These are phyloP conservation scores for Neofusicoccum cordaticola DNA, from an alignment of 2,329 filamentous ascomycete species.

Conservation along the genomic window DNA sequence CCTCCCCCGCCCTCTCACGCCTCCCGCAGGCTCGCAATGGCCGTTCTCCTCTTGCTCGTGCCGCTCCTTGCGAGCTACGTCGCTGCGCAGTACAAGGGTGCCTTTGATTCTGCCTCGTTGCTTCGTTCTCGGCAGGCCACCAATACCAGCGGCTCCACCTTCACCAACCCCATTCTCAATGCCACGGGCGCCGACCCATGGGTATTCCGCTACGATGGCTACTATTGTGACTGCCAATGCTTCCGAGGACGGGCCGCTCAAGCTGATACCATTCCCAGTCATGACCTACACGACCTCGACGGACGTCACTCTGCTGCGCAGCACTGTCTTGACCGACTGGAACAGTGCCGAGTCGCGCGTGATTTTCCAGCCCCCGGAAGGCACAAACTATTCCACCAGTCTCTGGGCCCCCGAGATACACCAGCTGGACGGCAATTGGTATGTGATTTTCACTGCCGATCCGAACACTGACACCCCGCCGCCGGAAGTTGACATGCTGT, in stretches of 20 bases:
- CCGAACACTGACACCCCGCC: slow-evolving; percentile 46
- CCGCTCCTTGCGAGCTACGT: slow-evolving; percentile 13
- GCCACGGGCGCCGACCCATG: slow-evolving; percentile 44
- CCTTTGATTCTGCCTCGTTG: background rate
- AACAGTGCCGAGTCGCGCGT: slow-evolving; percentile 43
- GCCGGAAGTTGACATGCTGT: slow-evolving; percentile 48
- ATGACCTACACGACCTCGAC: slow-evolving; percentile 45
- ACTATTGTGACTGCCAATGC: background rate
- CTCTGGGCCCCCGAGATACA: slow-evolving; percentile 54
- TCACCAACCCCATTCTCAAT: slow-evolving; percentile 45
- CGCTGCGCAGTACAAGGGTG: slow-evolving; percentile 11
- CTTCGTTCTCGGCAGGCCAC: slow-evolving; percentile 9
- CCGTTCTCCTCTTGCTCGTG: background rate
- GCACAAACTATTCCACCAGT: slow-evolving; percentile 46
- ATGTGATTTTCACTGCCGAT: slow-evolving; percentile 54
- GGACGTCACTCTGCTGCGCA: slow-evolving; percentile 45
- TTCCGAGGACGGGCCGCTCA: too few species aligned
- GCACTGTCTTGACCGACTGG: slow-evolving; percentile 44
- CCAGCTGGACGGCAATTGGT: slow-evolving; percentile 47
- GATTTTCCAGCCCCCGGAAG: slow-evolving; percentile 42
- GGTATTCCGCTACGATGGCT: slow-evolving; percentile 18
- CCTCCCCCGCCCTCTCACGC: background rate
- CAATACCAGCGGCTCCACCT: slow-evolving; percentile 31
- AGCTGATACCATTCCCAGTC: slow-evolving; percentile 40
- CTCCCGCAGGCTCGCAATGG: background rate